Percentiles rank a stretch among this genome's conserved stretches.
Evolutionary conservation across 1,284 basidiomycete species (phyloP).

Genomic region (Ganoderma sp.): DNA sequence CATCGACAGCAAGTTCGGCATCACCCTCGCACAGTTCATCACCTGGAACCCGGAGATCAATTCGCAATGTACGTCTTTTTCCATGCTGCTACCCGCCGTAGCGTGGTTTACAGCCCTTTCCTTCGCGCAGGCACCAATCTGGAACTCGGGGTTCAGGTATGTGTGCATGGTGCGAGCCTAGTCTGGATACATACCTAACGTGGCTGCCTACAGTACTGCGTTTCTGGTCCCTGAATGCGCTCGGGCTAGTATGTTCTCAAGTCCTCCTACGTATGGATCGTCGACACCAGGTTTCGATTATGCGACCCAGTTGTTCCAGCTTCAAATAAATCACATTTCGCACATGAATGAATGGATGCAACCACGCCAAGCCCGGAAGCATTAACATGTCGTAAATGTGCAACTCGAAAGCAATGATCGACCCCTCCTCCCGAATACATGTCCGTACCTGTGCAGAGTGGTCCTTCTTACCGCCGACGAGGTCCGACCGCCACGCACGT

Average conservation of each 20-base stretch:
- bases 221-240: neutral
- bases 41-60: slow-evolving; percentile 1
- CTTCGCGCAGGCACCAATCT: neutral
- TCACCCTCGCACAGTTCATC: slow-evolving; percentile 6
- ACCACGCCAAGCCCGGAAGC: too few species aligned
- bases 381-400: too few species aligned
- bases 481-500: too few species aligned
- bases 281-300: too few species aligned
- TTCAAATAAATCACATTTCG: too few species aligned
- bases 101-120: neutral
- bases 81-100: neutral
- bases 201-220: neutral
- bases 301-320: too few species aligned
- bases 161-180: neutral
- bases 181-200: neutral
- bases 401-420: too few species aligned
- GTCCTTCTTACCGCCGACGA: too few species aligned
- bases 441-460: too few species aligned
- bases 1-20: slow-evolving; percentile 20
- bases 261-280: too few species aligned
- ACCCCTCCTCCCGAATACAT: too few species aligned
- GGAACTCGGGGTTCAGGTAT: neutral
- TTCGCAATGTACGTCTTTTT: neutral
- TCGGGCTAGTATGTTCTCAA: neutral
- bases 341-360: too few species aligned